These are phyloP conservation scores for Pseudozyma pruni DNA, from an alignment of 1,284 basidiomycete genomes.

Conservation along the genomic window DNA sequence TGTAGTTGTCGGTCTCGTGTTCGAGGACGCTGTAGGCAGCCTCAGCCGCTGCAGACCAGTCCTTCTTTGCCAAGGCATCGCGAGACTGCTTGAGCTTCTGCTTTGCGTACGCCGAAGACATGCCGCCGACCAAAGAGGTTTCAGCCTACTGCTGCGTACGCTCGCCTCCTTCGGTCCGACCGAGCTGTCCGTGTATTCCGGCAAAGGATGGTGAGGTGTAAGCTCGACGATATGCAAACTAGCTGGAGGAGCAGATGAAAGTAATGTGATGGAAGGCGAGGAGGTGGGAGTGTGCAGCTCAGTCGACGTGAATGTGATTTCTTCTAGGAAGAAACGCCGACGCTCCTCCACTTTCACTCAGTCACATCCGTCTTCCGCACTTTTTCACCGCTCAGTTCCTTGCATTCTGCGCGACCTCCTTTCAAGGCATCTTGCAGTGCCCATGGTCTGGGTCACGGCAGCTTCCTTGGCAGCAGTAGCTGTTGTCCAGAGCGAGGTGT, in stretches of 20 bases:
- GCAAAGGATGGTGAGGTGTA: background rate
- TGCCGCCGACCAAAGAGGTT: constrained; percentile 3
- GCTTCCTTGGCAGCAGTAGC: no score
- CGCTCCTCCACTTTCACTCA: constrained; percentile 24
- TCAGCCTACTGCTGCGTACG: background rate
- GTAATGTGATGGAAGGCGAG: constrained; percentile 2
- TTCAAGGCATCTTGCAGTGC: no score
- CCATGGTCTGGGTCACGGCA: no score
- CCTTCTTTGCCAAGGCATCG: constrained; percentile 54
- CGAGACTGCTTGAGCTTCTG: constrained; percentile 59
- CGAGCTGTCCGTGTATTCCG: no score
- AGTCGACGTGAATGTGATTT: constrained; percentile 22
- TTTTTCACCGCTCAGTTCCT: background rate
- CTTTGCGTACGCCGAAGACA: constrained; percentile 53
- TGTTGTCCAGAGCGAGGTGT: no score
- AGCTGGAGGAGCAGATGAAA: no score
- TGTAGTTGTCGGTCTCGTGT: constrained; percentile 62
- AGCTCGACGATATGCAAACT: background rate
- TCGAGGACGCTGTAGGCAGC: constrained; percentile 53
- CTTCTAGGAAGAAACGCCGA: constrained; percentile 10
- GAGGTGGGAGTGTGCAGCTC: background rate
- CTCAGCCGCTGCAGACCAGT: constrained; percentile 48
- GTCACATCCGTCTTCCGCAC: background rate
- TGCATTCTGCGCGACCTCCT: background rate
- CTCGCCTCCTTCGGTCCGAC: no score